Evolutionary conservation across 305 asterid genomes (phyloP).

Genomic region (Stenogyne calaminthoides): DNA sequence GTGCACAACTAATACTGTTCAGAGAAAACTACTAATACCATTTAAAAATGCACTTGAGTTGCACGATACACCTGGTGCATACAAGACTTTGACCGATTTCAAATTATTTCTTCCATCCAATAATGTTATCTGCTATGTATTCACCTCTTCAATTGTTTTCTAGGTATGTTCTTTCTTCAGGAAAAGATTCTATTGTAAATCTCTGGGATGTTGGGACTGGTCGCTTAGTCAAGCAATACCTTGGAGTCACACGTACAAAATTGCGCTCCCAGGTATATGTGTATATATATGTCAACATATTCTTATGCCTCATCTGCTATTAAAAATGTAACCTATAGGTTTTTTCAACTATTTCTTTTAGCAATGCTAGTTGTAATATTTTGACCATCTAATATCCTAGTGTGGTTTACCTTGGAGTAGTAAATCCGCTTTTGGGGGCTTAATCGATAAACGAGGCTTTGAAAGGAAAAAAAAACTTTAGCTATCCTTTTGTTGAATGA

Average conservation of each 20-base stretch:
- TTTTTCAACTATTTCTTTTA: not conserved
- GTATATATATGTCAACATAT: constrained; percentile 26
- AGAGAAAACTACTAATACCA: too few species aligned
- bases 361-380: not conserved
- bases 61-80: too few species aligned
- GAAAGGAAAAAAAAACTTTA: not conserved
- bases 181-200: constrained; percentile 83
- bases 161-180: constrained; percentile 79
- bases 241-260: constrained; percentile 64
- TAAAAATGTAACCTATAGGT: not conserved
- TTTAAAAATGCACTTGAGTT: too few species aligned
- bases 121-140: constrained; percentile 11
- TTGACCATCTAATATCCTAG: not conserved
- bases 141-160: constrained; percentile 33
- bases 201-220: constrained; percentile 88
- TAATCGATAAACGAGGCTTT: not conserved
- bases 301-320: constrained; percentile 12
- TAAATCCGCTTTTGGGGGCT: not conserved
- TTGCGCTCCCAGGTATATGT: constrained; percentile 61
- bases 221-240: constrained; percentile 66
- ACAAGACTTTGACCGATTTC: not conserved
- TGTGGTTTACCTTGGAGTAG: not conserved
- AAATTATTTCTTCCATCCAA: constrained; percentile 1
- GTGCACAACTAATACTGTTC: too few species aligned
- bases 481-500: not conserved